Conservation (phyloP, 2,329 filamentous ascomycete genomes). For the Herpotrichia juniperi region DNA sequence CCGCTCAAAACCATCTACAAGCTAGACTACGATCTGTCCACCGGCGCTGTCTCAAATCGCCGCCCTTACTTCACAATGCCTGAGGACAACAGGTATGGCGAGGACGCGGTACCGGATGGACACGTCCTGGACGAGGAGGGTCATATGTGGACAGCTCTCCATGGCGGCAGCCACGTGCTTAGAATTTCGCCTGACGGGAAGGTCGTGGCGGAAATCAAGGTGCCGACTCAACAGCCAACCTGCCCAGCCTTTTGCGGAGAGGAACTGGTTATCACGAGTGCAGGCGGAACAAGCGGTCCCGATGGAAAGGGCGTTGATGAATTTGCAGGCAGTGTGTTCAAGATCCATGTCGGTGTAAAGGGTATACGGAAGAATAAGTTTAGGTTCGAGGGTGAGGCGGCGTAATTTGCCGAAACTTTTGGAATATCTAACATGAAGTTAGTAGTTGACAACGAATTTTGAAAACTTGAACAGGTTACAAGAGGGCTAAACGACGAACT, state of each 20-base stretch:
- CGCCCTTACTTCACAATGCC: conserved; percentile 76
- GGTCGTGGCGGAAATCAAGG: conserved; percentile 73
- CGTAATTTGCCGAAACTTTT: no score
- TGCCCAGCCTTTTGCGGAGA: conserved; percentile 80
- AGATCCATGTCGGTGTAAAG: conserved; percentile 74
- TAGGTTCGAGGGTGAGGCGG: conserved; percentile 41
- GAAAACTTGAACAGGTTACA: no score
- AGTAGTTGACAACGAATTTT: no score
- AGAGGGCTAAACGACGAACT: no score
- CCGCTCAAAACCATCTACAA: conserved; percentile 72
- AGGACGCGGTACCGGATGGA: conserved; percentile 71
- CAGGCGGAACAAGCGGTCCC: conserved; percentile 48
- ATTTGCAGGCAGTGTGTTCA: conserved; percentile 74
- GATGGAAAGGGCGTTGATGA: conserved; percentile 70
- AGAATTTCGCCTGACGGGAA: conserved; percentile 73
- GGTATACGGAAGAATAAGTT: conserved; percentile 56
- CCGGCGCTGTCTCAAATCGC: conserved; percentile 69
- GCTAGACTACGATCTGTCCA: conserved; percentile 73
- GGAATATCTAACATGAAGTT: no score
- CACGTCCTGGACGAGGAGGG: conserved; percentile 84
- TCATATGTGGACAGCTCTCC: conserved; percentile 89
- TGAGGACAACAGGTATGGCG: conserved; percentile 56
- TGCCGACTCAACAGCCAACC: conserved; percentile 81
- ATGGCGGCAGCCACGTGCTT: conserved; percentile 76
- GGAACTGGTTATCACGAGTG: conserved; percentile 79